These are phyloP conservation scores for Coprinopsis sp. DNA, from an alignment of 768 basidiomycete genomes.

Conservation along the genomic window DNA sequence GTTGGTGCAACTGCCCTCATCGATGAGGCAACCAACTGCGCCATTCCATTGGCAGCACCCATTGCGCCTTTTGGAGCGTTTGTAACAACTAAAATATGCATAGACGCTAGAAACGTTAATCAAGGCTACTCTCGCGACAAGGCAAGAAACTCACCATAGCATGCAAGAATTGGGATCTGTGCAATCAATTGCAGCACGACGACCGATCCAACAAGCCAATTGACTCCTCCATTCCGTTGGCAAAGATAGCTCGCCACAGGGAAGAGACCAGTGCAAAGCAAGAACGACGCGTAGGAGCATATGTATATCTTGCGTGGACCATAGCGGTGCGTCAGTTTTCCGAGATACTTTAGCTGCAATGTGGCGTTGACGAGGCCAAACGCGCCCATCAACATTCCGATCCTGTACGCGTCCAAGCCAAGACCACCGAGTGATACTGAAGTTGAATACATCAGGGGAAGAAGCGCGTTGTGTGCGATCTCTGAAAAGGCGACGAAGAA, in stretches of 20 bases:
- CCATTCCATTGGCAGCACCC: constrained; percentile 9
- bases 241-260: constrained; percentile 9
- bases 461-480: constrained; percentile 22
- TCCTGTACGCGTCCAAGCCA: constrained; percentile 44
- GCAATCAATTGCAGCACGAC: constrained; percentile 8
- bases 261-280: constrained; percentile 14
- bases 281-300: constrained; percentile 6
- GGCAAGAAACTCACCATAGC: constrained; percentile 8
- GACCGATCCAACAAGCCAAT: background rate
- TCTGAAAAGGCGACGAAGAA: constrained; percentile 26
- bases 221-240: background rate
- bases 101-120: constrained; percentile 3
- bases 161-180: constrained; percentile 3
- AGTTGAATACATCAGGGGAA: constrained; percentile 38
- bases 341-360: constrained; percentile 47
- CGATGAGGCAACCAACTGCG: constrained; percentile 33
- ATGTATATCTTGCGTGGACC: constrained; percentile 46
- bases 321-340: constrained; percentile 37
- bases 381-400: constrained; percentile 47
- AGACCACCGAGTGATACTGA: constrained; percentile 52
- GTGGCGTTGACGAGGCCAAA: constrained; percentile 51
- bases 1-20: constrained; percentile 49
- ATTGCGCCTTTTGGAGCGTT: constrained; percentile 8
- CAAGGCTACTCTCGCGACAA: background rate
- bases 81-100: constrained; percentile 6